Evolutionary conservation across 176 grass and related monocot species (phyloP).

Genomic region (Lolium rigidum): DNA sequence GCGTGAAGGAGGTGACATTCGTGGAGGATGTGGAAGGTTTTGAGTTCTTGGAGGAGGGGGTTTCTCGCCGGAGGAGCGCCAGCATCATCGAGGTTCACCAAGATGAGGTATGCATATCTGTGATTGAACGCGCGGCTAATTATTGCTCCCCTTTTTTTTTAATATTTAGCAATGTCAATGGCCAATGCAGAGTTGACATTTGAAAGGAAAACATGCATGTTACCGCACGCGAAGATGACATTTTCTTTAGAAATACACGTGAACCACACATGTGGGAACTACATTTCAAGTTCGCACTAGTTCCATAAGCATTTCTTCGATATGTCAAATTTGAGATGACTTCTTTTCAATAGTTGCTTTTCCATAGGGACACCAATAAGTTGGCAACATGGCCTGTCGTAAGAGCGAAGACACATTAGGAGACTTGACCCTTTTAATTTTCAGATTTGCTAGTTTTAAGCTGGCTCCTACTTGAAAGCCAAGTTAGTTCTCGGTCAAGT

Average conservation of each 20-base stretch:
- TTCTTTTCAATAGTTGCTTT: background rate
- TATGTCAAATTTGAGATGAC: background rate
- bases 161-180: background rate
- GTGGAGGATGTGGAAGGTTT: background rate
- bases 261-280: background rate
- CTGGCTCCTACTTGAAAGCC: too few species aligned
- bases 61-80: constrained; percentile 5
- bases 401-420: background rate
- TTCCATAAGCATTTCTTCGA: background rate
- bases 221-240: background rate
- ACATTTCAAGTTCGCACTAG: background rate
- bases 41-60: background rate
- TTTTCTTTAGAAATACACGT: too few species aligned
- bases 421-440: background rate
- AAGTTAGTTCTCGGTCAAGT: too few species aligned
- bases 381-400: background rate
- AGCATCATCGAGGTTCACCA: constrained; percentile 66
- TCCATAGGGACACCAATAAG: background rate
- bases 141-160: background rate
- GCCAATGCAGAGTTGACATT: constrained; percentile 8
- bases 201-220: too few species aligned
- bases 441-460: too few species aligned
- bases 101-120: constrained; percentile 48
- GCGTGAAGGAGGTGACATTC: constrained; percentile 54
- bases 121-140: background rate